Percentiles rank a stretch among this genome's conserved stretches.
phyloP scores from a whole-genome alignment of 2,329 filamentous ascomycete species.

The Trichoderma koningiopsis region DNA sequence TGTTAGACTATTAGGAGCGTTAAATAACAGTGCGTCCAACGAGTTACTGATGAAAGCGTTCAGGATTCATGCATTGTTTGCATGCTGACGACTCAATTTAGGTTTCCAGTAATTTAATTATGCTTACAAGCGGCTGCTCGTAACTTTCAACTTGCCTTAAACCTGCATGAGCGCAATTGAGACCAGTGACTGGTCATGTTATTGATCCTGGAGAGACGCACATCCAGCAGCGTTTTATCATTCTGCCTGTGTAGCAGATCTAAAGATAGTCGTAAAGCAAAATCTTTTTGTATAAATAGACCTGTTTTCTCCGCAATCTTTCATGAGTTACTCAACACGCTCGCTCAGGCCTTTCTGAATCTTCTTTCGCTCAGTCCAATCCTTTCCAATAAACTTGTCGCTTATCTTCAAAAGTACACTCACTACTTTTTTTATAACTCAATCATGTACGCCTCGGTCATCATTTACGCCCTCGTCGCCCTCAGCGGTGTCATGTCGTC shows the following conservation, averaged over 20 bases:
- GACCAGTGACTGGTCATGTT: slow-evolving; percentile 4
- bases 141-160: background rate
- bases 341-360: background rate
- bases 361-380: background rate
- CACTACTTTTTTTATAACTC: background rate
- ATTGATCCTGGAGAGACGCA: background rate
- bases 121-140: background rate
- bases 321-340: background rate
- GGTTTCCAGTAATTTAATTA: background rate
- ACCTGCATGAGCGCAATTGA: background rate
- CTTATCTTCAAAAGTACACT: background rate
- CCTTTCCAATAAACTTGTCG: background rate
- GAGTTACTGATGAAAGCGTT: background rate
- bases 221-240: background rate
- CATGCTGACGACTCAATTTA: background rate
- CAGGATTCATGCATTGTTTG: background rate
- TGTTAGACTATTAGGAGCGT: background rate
- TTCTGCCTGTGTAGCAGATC: background rate
- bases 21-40: background rate
- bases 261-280: background rate
- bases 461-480: background rate
- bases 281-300: background rate
- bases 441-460: slow-evolving; percentile 2
- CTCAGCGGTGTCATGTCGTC: background rate
- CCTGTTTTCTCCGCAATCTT: background rate